Evolutionary conservation across 352 stramenopile genomes (phyloP), one percentile per base, ranked within the genome.

Genomic region (Globisporangium splendens): DNA sequence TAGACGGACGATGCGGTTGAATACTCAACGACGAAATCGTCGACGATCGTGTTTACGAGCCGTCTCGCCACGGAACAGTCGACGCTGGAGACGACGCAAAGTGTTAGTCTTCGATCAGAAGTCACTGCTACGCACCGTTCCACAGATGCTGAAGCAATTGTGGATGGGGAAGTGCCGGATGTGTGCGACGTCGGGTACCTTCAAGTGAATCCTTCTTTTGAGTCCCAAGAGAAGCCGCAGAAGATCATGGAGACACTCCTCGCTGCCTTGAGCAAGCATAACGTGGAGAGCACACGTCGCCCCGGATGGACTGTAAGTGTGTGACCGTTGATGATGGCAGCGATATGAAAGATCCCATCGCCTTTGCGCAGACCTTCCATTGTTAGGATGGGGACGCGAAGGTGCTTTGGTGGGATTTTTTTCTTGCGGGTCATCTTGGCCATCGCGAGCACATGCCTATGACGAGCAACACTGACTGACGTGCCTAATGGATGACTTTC

Each of bases 151-250:
- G n/a, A 44, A 21, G 47, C 20, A 46, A 67, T 72, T 55, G 76
- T 74, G 14, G 80, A 48, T 62, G 76, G 68, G 59, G 72, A 85
- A 41, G 71, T 91, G 1, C 81, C 81, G 0, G 70, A 84, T 49
- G 75, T 72, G 12, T 35, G 35, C n/a, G 70, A 74, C 4, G 73
- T 84, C 13, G 63, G 56, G 17, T 91, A 84, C 51, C 75, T 66
- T 49, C 68, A 80, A 57, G 79, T 91, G 33, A 91, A 91, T 63
- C 81, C 79, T 41, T 83, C 68, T 66, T 91, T 91, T 49, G 81
- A 91, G 69, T 91, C 81, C 1, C 66, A 68, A n/a, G 69, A 75
- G n/a, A 18, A 63, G 31, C 55, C 78, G 8, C 46, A 62, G 4
- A 66, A 77, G 17, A 79, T 88, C 49, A 86, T 85, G 38, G 61